Evolutionary conservation across 140 eudicot species (phyloP).

Genomic region (Cichorium intybus): DNA sequence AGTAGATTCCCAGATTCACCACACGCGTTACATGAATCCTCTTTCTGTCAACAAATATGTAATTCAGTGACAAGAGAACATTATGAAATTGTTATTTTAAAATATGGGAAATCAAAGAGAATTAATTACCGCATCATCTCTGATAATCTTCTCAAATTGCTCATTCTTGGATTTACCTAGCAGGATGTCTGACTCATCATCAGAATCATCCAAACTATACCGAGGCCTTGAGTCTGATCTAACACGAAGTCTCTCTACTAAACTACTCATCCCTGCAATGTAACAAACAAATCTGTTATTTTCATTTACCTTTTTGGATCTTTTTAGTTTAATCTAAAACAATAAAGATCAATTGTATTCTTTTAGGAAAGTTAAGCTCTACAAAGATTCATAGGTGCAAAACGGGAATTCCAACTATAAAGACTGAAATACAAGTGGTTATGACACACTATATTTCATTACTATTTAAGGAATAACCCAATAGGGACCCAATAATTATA

Average conservation of each 20-base stretch:
- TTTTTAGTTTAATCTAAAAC: background rate
- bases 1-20: constrained; percentile 62
- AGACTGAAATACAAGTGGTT: background rate
- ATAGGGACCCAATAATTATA: background rate
- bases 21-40: constrained; percentile 73
- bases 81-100: background rate
- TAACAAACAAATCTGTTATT: background rate
- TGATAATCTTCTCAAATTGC: constrained; percentile 56
- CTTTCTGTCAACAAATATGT: constrained; percentile 51
- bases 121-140: constrained; percentile 75
- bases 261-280: constrained; percentile 79
- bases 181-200: constrained; percentile 65
- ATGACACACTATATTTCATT: background rate
- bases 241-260: constrained; percentile 95
- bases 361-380: background rate
- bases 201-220: constrained; percentile 77
- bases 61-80: constrained; percentile 4
- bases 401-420: background rate
- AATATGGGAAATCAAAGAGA: background rate
- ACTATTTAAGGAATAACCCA: background rate
- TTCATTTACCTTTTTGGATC: background rate
- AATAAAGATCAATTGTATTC: background rate
- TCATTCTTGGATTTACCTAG: constrained; percentile 43
- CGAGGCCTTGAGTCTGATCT: constrained; percentile 87
- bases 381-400: background rate